These are phyloP conservation scores for Cryptosporidium sp. DNA, from an alignment of 169 alveolate genomes.

Conservation along the genomic window DNA sequence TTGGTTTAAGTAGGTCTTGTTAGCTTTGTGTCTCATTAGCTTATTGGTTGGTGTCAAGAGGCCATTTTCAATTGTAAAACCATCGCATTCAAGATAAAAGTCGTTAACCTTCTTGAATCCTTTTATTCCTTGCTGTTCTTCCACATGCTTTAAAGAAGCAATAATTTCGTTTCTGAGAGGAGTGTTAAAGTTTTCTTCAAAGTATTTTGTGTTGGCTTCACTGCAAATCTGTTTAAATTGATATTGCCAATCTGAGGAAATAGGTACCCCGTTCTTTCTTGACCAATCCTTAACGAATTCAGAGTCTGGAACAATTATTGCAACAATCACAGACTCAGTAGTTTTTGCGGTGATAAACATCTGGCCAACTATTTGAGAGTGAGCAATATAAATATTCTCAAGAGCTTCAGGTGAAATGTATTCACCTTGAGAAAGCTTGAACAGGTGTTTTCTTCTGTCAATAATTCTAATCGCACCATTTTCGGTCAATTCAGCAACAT, in stretches of 20 bases:
- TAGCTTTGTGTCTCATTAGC: slow-evolving; percentile 86
- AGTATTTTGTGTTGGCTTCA: slow-evolving; percentile 57
- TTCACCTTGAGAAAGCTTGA: slow-evolving; percentile 95
- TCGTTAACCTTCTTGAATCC: slow-evolving; percentile 85
- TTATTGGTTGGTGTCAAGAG: slow-evolving; percentile 94
- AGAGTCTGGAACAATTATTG: slow-evolving; percentile 79
- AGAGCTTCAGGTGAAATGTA: slow-evolving; percentile 95
- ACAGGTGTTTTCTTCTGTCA: slow-evolving; percentile 94
- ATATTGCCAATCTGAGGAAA: background rate
- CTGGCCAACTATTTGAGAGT: slow-evolving; percentile 77
- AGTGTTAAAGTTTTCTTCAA: background rate
- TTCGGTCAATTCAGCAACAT: slow-evolving; percentile 87
- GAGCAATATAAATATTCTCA: slow-evolving; percentile 86
- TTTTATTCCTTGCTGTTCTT: slow-evolving; percentile 77
- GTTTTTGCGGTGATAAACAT: slow-evolving; percentile 82
- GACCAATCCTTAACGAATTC: slow-evolving; percentile 58
- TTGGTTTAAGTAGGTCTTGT: slow-evolving; percentile 75
- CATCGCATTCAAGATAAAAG: slow-evolving; percentile 84
- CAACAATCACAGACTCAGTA: slow-evolving; percentile 78
- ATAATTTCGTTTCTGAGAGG: slow-evolving; percentile 58
- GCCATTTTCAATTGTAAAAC: slow-evolving; percentile 89
- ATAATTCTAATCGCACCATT: slow-evolving; percentile 90
- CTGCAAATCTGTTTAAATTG: slow-evolving; percentile 76
- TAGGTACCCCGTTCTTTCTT: slow-evolving; percentile 14
- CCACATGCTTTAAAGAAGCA: slow-evolving; percentile 76